These are phyloP conservation scores for Crithidia fasciculata DNA, from an alignment of 208 protist genomes.

Conservation along the genomic window DNA sequence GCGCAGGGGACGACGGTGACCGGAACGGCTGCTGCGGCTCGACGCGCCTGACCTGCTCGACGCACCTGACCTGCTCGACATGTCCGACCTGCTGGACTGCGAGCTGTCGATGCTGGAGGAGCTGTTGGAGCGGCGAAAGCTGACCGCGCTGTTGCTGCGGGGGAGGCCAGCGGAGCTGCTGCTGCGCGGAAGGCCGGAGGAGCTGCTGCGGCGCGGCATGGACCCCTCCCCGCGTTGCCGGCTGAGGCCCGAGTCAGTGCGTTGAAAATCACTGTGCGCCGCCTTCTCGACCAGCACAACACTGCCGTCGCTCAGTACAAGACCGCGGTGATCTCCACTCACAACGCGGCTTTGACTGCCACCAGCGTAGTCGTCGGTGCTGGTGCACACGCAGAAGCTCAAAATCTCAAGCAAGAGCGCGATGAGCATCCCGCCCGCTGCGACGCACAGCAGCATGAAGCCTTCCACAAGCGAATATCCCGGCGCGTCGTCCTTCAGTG, in stretches of 20 bases:
- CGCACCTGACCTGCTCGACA: neutral
- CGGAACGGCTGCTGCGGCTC: conserved; percentile 1
- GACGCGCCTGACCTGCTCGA: neutral
- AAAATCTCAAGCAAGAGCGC: neutral
- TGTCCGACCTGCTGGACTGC: neutral
- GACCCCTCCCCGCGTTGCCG: conserved; percentile 3
- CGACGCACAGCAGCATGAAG: conserved; percentile 27
- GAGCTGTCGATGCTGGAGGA: neutral
- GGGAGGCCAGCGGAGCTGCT: neutral
- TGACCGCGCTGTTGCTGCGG: neutral
- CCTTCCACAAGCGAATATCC: conserved; percentile 31
- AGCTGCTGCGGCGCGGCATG: conserved; percentile 9
- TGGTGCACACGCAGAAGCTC: conserved; percentile 20
- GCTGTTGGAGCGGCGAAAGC: neutral
- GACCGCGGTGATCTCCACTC: neutral
- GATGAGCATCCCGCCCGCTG: conserved; percentile 29
- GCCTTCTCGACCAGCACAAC: neutral
- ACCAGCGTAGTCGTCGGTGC: conserved; percentile 14
- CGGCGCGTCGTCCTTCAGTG: conserved; percentile 8
- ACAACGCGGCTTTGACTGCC: neutral
- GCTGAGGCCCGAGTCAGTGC: neutral
- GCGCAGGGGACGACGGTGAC: conserved; percentile 1
- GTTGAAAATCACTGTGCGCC: neutral
- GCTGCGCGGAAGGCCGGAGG: neutral
- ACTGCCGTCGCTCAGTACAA: neutral